Evolutionary conservation across 306 rosid species (phyloP).

Genomic region (Quercus alba): DNA sequence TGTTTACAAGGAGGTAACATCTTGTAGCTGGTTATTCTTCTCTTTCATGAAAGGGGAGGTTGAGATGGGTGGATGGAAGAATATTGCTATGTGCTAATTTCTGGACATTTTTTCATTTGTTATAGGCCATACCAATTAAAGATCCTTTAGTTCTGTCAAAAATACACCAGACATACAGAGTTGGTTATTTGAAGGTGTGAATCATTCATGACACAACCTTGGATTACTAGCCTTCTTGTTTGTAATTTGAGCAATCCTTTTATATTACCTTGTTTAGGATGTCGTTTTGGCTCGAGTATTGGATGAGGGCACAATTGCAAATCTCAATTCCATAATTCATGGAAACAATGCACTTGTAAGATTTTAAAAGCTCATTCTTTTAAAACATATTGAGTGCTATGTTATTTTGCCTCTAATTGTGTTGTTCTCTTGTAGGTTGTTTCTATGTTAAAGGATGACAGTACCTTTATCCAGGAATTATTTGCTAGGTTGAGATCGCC

Average conservation of each 20-base stretch:
- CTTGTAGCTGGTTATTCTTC: conserved; percentile 1
- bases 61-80: neutral
- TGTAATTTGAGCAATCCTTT: conserved; percentile 8
- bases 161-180: conserved; percentile 95
- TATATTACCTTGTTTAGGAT: conserved; percentile 54
- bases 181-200: conserved; percentile 92
- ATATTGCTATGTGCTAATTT: neutral
- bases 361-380: conserved; percentile 12
- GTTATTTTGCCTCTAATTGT: conserved; percentile 18
- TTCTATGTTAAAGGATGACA: conserved; percentile 85
- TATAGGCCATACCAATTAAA: conserved; percentile 90
- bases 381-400: conserved; percentile 7
- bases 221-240: conserved; percentile 4
- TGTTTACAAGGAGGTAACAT: conserved; percentile 86
- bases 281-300: conserved; percentile 81
- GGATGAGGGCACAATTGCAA: conserved; percentile 84
- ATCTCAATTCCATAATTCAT: conserved; percentile 83
- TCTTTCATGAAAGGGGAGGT: conserved; percentile 11
- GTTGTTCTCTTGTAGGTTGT: conserved; percentile 57
- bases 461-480: conserved; percentile 86
- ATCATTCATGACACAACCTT: conserved; percentile 1
- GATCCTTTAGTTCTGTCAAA: conserved; percentile 70
- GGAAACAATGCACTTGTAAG: conserved; percentile 82
- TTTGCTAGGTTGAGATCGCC: conserved; percentile 75
- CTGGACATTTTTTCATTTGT: conserved; percentile 13